Percentiles rank a stretch among this genome's conserved stretches.
phyloP scores from a whole-genome alignment of 345 rosid genomes.

The Eutrema yunnanense region DNA sequence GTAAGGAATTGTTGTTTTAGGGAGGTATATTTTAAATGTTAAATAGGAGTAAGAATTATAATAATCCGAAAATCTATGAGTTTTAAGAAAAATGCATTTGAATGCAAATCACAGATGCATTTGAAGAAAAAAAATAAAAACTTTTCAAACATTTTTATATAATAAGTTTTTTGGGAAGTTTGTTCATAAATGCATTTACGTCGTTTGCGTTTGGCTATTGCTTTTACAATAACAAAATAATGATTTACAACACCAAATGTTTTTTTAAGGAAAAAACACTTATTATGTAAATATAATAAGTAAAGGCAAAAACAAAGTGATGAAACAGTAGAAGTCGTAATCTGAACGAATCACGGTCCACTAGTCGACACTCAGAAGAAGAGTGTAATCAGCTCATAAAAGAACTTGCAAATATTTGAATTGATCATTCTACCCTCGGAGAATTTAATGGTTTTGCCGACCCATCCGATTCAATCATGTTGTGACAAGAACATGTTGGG shows the following conservation, averaged over 20 bases:
- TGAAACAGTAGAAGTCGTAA: neutral
- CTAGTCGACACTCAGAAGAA: neutral
- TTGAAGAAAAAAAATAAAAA: neutral
- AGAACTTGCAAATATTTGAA: neutral
- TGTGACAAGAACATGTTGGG: conserved; percentile 27
- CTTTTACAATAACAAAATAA: neutral
- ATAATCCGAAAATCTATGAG: too few species aligned
- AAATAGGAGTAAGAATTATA: too few species aligned
- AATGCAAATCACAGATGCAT: neutral
- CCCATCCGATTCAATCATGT: conserved; percentile 17
- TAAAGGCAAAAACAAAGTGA: neutral
- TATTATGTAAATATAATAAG: neutral
- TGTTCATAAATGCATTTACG: neutral
- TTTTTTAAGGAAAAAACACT: neutral
- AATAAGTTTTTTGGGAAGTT: too few species aligned
- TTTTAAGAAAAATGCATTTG: too few species aligned
- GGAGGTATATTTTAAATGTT: neutral
- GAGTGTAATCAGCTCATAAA: neutral
- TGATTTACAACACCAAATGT: neutral
- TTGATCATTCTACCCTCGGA: neutral
- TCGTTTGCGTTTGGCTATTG: neutral
- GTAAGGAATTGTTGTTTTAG: neutral
- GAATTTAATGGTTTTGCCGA: conserved; percentile 14
- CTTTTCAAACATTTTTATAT: neutral
- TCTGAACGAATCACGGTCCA: neutral